Evolutionary conservation across 306 rosid genomes (phyloP).

Genomic region (Styphnolobium japonicum): DNA sequence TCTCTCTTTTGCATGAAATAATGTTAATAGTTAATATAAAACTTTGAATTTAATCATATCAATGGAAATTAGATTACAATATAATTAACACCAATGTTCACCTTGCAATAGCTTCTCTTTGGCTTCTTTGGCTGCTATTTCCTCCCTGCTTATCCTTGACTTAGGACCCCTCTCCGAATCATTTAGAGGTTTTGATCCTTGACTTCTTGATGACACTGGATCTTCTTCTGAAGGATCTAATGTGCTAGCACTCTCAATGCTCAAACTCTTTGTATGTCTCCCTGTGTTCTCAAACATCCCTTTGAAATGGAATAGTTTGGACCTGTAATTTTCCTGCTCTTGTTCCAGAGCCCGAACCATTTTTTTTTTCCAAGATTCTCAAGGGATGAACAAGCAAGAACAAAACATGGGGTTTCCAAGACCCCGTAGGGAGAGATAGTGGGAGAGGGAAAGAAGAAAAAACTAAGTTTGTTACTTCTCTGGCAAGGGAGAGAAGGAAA

Average conservation of each 20-base stretch:
- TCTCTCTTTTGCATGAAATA: background rate
- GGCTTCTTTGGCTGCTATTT: conserved; percentile 46
- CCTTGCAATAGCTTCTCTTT: conserved; percentile 54
- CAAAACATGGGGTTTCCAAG: conserved; percentile 35
- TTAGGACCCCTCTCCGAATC: conserved; percentile 29
- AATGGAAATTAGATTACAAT: background rate
- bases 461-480: conserved; percentile 2
- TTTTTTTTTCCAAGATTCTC: conserved; percentile 14
- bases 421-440: conserved; percentile 16
- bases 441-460: background rate
- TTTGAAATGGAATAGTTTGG: conserved; percentile 45
- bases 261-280: conserved; percentile 65
- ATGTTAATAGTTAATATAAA: background rate
- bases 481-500: conserved; percentile 21
- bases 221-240: conserved; percentile 43
- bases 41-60: background rate
- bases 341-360: conserved; percentile 53
- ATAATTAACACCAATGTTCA: background rate
- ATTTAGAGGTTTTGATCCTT: conserved; percentile 33
- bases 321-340: conserved; percentile 45
- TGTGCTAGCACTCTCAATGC: conserved; percentile 44
- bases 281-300: conserved; percentile 48
- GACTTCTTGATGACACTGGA: conserved; percentile 31
- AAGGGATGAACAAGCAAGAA: conserved; percentile 35
- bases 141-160: conserved; percentile 45